Conservation (phyloP, 805 yeast genomes). For the Saccharomycopsis olivae region DNA sequence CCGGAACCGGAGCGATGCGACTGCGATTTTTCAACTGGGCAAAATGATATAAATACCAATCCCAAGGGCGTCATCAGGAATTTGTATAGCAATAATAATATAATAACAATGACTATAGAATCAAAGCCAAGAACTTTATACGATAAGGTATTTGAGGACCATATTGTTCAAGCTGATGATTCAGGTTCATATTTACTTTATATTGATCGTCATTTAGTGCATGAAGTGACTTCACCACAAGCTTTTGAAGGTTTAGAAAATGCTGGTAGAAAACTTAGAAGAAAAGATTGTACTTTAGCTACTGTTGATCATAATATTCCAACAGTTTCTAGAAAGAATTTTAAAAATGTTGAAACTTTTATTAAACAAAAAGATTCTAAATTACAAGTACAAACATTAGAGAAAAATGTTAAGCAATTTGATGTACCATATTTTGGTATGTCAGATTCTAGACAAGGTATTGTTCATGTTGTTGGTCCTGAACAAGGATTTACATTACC, state of each 20-base stretch:
- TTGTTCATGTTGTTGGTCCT: constrained; percentile 97
- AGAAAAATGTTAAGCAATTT: constrained; percentile 83
- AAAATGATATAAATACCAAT: too few relatives aligned
- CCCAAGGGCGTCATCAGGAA: too few relatives aligned
- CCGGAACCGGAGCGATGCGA: too few relatives aligned
- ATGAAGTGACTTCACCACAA: constrained; percentile 98
- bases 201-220: constrained; percentile 95
- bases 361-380: constrained; percentile 87
- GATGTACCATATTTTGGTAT: constrained; percentile 90
- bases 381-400: constrained; percentile 84
- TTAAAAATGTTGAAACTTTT: constrained; percentile 65
- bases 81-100: too few relatives aligned
- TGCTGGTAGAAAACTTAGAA: constrained; percentile 83
- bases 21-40: too few relatives aligned
- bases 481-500: constrained; percentile 98
- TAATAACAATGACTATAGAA: neutral
- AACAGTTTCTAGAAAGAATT: constrained; percentile 72
- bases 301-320: constrained; percentile 98
- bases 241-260: constrained; percentile 92
- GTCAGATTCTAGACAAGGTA: constrained; percentile 93
- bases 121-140: constrained; percentile 60
- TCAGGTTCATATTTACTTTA: constrained; percentile 79
- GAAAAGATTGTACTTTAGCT: constrained; percentile 87
- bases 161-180: constrained; percentile 81
- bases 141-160: constrained; percentile 95